Evolutionary conservation across 2,329 filamentous ascomycete species (phyloP).

Genomic region (Pseudogymnoascus sp.): DNA sequence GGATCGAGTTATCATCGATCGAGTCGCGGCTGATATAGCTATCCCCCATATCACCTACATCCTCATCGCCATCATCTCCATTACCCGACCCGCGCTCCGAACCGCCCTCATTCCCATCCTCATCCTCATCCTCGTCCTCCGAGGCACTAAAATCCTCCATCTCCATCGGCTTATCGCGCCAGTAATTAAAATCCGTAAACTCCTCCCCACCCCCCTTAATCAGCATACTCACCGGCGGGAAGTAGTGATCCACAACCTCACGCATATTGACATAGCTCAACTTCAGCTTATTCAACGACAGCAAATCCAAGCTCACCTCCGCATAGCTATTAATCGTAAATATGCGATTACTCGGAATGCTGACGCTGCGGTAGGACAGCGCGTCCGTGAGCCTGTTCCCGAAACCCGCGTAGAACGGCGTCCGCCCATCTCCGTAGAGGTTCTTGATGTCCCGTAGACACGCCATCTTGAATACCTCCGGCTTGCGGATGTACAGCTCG

Average conservation of each 20-base stretch:
- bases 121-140: conserved; percentile 52
- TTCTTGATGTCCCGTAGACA: conserved; percentile 89
- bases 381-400: conserved; percentile 95
- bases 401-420: conserved; percentile 93
- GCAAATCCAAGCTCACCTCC: conserved; percentile 82
- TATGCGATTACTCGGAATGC: conserved; percentile 87
- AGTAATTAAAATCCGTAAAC: conserved; percentile 96
- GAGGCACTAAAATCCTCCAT: conserved; percentile 83
- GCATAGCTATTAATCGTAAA: conserved; percentile 99
- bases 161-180: conserved; percentile 77
- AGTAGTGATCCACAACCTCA: conserved; percentile 96
- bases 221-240: conserved; percentile 80
- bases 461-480: conserved; percentile 99
- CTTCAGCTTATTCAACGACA: conserved; percentile 89
- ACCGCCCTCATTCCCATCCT: conserved; percentile 39
- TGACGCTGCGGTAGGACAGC: conserved; percentile 88
- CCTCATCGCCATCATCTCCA: conserved; percentile 40
- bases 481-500: conserved; percentile 91
- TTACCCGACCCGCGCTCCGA: conserved; percentile 36
- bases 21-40: conserved; percentile 48
- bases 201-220: conserved; percentile 86
- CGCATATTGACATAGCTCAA: conserved; percentile 96
- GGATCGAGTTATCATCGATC: conserved; percentile 29
- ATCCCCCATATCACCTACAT: conserved; percentile 43
- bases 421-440: conserved; percentile 67